Evolutionary conservation across 1,284 basidiomycete species (phyloP), one percentile per base, ranked within the genome.

Genomic region (Xerocomus nothofagi): DNA sequence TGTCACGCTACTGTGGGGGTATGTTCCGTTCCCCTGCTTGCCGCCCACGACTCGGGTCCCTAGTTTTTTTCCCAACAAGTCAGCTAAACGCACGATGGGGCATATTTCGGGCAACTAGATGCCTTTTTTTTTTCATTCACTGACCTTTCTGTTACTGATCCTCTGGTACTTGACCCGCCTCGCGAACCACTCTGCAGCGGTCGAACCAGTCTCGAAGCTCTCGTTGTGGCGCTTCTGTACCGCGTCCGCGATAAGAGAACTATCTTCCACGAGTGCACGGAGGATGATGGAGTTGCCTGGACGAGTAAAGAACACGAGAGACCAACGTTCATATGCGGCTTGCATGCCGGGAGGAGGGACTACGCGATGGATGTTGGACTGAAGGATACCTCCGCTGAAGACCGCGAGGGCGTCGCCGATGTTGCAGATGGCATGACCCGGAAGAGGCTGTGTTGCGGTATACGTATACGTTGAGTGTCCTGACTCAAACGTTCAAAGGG

Each of bases 221-320:
- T 64, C 63, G n/a, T 62, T 63, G 1, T 66, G 62, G 8, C 64
- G 62, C 29, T 61, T 58, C 26, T 59, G 59, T 8, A 73, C 71
- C 5, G 73, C 70, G 0, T 68, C 70, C 2, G 70, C 69, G 8
- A 85, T 77, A 4, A 74, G 41, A 1, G 65, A 50, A 53, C 82
- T 85, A 21, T 79, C 68, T n/a, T 82, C 73, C 0, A 69, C 61
- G 4, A 82, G 67, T 2, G 81, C 74, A 18, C 71, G 71, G 32
- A 82, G 70, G 2, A 73, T 33, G 21, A 75, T 67, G 4, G 70
- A 71, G 60, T 84, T 76, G 10, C 80, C 78, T 0, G 82, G 84
- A 11, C 84, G 74, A 0, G 75, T 77, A 63, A 86, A 86, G 64
- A 76, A 86, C 0, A 81, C 82, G 6, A 84, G 68, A 3, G 81